Percentiles rank a stretch among this genome's conserved stretches.
These are phyloP conservation scores for Oldenlandia corymbosa DNA, from an alignment of 257 asterid genomes.

Conservation along the genomic window DNA sequence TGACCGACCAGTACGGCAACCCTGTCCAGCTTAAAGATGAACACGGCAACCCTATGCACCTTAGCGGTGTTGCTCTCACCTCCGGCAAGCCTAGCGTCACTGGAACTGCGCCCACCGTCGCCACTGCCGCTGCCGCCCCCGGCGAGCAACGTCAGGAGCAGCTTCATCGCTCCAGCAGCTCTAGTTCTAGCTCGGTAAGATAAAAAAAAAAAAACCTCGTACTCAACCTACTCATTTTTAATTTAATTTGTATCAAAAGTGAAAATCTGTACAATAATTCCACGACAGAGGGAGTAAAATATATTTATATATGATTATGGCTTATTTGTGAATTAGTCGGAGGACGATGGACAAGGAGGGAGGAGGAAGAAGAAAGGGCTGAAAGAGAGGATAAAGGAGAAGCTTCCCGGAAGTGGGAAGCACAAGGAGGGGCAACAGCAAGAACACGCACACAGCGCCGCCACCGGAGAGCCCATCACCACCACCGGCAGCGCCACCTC, in stretches of 20 bases:
- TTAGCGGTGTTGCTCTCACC: constrained; percentile 54
- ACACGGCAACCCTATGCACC: constrained; percentile 69
- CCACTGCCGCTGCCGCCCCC: neutral
- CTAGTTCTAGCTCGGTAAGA: constrained; percentile 68
- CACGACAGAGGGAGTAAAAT: neutral
- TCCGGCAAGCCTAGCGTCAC: constrained; percentile 4
- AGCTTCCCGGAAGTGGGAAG: constrained; percentile 40
- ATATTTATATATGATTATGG: neutral
- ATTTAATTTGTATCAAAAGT: no score
- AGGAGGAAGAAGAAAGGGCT: constrained; percentile 67
- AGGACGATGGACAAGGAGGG: constrained; percentile 73
- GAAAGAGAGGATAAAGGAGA: constrained; percentile 62
- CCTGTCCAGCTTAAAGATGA: constrained; percentile 68
- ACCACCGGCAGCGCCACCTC: constrained; percentile 23
- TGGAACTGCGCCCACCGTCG: neutral
- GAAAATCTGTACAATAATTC: no score
- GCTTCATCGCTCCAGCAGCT: constrained; percentile 47
- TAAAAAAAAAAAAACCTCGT: no score
- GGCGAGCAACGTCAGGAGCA: constrained; percentile 26
- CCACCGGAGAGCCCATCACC: constrained; percentile 17
- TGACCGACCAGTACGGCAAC: constrained; percentile 52
- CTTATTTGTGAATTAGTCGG: no score
- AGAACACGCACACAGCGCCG: constrained; percentile 29
- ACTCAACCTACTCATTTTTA: no score
- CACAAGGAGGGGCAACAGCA: constrained; percentile 28